Conservation (phyloP, 371 early-diverging fungal species). For the Chytridium lagenaria region DNA sequence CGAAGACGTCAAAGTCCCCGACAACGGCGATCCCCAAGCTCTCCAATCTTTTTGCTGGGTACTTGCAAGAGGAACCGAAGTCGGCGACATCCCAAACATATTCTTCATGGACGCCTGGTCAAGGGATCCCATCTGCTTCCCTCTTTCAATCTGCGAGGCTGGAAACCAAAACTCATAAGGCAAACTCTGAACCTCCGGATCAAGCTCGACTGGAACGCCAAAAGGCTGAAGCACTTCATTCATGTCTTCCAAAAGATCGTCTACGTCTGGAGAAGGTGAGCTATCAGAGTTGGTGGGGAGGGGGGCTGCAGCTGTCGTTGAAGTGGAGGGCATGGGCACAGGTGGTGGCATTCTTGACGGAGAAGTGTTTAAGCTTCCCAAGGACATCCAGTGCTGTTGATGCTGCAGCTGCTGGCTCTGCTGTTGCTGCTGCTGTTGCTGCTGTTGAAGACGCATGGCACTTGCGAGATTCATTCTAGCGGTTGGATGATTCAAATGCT, state of each 20-base stretch:
- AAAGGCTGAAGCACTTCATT: conserved; percentile 17
- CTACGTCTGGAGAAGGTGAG: conserved; percentile 2
- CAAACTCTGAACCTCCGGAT: neutral
- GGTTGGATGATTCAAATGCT: no score
- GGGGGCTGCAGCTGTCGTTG: neutral
- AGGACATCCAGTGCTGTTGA: neutral
- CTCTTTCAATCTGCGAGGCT: no score
- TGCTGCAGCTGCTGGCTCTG: neutral
- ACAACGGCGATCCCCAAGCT: no score
- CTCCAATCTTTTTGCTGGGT: no score
- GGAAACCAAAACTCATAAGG: conserved; percentile 12
- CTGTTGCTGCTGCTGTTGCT: neutral
- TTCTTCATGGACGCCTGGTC: no score
- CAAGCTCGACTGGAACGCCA: neutral
- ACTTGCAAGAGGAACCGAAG: no score
- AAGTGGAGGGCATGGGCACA: neutral
- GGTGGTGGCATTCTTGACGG: no score
- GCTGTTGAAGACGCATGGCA: neutral
- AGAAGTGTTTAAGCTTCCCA: neutral
- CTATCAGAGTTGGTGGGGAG: neutral
- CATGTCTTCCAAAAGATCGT: conserved; percentile 16
- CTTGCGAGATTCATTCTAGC: no score
- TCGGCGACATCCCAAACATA: no score
- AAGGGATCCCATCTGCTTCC: no score
- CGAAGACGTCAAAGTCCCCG: no score